Evolutionary conservation across 2,329 filamentous ascomycete genomes (phyloP).

Genomic region (Fusarium annulatum): DNA sequence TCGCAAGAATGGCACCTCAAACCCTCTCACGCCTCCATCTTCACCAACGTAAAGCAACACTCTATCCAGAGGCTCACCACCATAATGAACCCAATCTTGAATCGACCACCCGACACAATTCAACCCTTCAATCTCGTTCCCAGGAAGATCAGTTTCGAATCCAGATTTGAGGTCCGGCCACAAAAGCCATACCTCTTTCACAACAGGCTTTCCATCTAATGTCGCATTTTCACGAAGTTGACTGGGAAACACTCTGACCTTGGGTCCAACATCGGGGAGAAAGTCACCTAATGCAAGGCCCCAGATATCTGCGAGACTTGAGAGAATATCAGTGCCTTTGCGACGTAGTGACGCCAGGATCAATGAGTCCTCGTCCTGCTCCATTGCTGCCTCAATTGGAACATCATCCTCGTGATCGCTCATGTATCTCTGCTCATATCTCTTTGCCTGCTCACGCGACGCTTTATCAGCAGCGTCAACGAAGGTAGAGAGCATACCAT

Average conservation of each 20-base stretch:
- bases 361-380: conserved; percentile 43
- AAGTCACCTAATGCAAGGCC: conserved; percentile 39
- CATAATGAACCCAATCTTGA: conserved; percentile 52
- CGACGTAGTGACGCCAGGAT: conserved; percentile 37
- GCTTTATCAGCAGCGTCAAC: conserved; percentile 45
- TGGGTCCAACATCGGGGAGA: conserved; percentile 25
- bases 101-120: conserved; percentile 49
- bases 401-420: not conserved
- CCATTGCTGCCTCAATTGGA: conserved; percentile 29
- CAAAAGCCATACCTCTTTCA: conserved; percentile 44
- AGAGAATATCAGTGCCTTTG: conserved; percentile 37
- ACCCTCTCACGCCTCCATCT: conserved; percentile 40
- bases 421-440: conserved; percentile 30
- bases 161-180: conserved; percentile 40
- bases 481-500: conserved; percentile 45
- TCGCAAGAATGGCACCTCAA: conserved; percentile 50
- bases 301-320: conserved; percentile 39
- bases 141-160: conserved; percentile 45
- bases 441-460: conserved; percentile 42
- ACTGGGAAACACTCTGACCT: conserved; percentile 44
- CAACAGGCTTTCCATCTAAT: conserved; percentile 20
- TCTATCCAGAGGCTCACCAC: conserved; percentile 48
- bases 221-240: conserved; percentile 21
- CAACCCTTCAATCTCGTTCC: conserved; percentile 27
- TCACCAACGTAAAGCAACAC: conserved; percentile 43